A percentile compares a stretch with the other conserved stretches of the same genome.
Evolutionary conservation across 176 grass and related monocot species (phyloP).

Genomic region (Thalia dealbata): DNA sequence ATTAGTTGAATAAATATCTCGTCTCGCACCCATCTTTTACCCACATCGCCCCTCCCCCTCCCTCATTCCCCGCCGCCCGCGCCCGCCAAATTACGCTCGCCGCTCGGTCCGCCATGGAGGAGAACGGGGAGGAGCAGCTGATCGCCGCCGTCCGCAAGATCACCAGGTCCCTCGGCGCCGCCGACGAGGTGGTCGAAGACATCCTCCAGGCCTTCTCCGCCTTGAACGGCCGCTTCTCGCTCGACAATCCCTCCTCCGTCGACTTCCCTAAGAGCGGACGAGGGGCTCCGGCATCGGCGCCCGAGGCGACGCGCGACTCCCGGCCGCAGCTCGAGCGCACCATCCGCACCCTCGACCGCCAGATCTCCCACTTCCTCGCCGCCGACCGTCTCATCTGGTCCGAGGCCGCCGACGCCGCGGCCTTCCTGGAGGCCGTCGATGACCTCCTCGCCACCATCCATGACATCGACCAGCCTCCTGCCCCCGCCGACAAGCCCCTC

Average conservation of each 20-base stretch:
- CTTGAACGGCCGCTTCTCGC: conserved; percentile 73
- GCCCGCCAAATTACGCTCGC: no score
- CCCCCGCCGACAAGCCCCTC: conserved; percentile 19
- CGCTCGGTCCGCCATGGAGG: conserved; percentile 38
- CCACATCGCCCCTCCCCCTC: no score
- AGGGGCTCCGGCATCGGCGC: not conserved
- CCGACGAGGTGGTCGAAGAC: conserved; percentile 85
- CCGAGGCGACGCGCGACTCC: conserved; percentile 16
- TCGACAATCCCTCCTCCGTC: conserved; percentile 55
- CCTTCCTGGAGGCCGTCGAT: conserved; percentile 40
- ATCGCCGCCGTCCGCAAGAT: conserved; percentile 85
- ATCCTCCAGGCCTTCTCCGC: conserved; percentile 90
- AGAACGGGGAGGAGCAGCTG: conserved; percentile 92
- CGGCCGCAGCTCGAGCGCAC: conserved; percentile 27
- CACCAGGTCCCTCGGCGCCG: conserved; percentile 63
- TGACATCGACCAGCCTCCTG: conserved; percentile 4
- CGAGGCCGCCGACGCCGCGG: conserved; percentile 27
- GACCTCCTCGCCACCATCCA: conserved; percentile 38
- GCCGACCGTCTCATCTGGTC: conserved; percentile 30
- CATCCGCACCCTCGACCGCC: conserved; percentile 24
- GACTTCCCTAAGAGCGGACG: conserved; percentile 21
- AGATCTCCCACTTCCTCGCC: conserved; percentile 36
- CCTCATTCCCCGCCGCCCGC: no score
- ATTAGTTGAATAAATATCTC: no score
- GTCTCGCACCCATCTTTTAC: no score